A percentile compares a stretch with the other conserved stretches of the same genome.
Evolutionary conservation across 805 yeast species (phyloP).

Genomic region (Myxozyma nipponensis): DNA sequence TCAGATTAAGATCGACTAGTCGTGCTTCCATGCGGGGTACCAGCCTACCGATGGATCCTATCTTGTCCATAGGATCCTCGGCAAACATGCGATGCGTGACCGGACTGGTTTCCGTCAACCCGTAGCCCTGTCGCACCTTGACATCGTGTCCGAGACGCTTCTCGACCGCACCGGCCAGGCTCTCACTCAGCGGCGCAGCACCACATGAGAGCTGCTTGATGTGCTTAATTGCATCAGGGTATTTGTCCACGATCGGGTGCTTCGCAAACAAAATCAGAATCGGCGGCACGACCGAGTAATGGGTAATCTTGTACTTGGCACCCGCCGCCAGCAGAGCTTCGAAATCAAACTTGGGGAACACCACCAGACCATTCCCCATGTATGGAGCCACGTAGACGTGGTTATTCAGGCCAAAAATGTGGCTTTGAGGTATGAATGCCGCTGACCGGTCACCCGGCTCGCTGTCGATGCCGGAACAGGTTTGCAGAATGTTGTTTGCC

Average conservation of each 20-base stretch:
- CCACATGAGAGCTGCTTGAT: slow-evolving; percentile 34
- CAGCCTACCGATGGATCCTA: slow-evolving; percentile 46
- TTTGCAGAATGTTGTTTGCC: slow-evolving; percentile 35
- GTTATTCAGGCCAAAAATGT: slow-evolving; percentile 34
- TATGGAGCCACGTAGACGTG: slow-evolving; percentile 31
- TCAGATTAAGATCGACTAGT: not conserved
- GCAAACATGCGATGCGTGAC: slow-evolving; percentile 40
- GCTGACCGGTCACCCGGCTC: not conserved
- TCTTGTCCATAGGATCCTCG: slow-evolving; percentile 7
- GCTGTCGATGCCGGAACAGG: slow-evolving; percentile 4
- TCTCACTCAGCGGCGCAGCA: slow-evolving; percentile 44
- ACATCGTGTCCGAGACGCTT: not conserved
- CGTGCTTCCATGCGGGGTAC: slow-evolving; percentile 17
- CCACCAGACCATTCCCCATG: slow-evolving; percentile 4
- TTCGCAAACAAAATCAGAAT: slow-evolving; percentile 45
- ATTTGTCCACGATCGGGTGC: slow-evolving; percentile 43
- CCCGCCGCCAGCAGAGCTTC: slow-evolving; percentile 31
- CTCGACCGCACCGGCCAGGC: not conserved
- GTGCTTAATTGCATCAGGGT: slow-evolving; percentile 29
- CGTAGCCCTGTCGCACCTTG: slow-evolving; percentile 47
- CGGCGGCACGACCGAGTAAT: slow-evolving; percentile 43
- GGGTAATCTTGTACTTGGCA: slow-evolving; percentile 37
- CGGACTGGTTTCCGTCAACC: slow-evolving; percentile 51
- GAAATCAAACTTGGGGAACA: slow-evolving; percentile 34
- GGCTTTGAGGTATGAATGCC: not conserved